Conservation (phyloP, 1,139 yeast genomes). For the Candida frijolesensis region DNA sequence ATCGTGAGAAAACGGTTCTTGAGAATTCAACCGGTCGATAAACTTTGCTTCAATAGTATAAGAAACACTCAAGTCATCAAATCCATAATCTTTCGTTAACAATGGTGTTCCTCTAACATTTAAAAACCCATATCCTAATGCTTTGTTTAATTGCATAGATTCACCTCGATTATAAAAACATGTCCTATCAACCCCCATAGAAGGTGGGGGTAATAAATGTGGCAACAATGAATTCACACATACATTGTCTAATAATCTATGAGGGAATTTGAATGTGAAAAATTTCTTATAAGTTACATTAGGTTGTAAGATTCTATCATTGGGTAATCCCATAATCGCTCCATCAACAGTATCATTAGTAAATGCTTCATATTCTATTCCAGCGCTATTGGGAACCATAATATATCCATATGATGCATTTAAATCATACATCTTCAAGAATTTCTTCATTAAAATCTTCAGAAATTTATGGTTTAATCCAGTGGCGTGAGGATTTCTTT, state of each 20-base stretch:
- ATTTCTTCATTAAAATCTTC: slow-evolving; percentile 43
- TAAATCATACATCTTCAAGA: slow-evolving; percentile 50
- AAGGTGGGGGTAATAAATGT: slow-evolving; percentile 66
- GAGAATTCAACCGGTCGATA: slow-evolving; percentile 39
- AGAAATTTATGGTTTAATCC: slow-evolving; percentile 24
- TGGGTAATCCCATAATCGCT: slow-evolving; percentile 52
- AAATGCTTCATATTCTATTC: slow-evolving; percentile 49
- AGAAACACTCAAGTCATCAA: slow-evolving; percentile 44
- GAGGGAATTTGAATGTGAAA: slow-evolving; percentile 66
- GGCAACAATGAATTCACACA: slow-evolving; percentile 56
- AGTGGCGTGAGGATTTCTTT: slow-evolving; percentile 21
- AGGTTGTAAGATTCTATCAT: slow-evolving; percentile 54
- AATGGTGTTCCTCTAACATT: slow-evolving; percentile 46
- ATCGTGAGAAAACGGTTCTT: slow-evolving; percentile 32
- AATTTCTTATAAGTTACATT: slow-evolving; percentile 57
- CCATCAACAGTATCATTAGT: slow-evolving; percentile 50
- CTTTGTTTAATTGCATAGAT: slow-evolving; percentile 40
- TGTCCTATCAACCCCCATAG: slow-evolving; percentile 58
- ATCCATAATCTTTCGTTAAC: slow-evolving; percentile 42
- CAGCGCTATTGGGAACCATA: slow-evolving; percentile 50
- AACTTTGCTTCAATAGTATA: slow-evolving; percentile 48
- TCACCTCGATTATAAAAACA: slow-evolving; percentile 41
- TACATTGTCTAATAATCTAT: slow-evolving; percentile 54
- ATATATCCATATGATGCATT: slow-evolving; percentile 49
- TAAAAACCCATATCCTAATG: slow-evolving; percentile 47